Evolutionary conservation across 225 moss, liverwort and hornwort species (phyloP).

Genomic region (Thuidium tamariscinum): DNA sequence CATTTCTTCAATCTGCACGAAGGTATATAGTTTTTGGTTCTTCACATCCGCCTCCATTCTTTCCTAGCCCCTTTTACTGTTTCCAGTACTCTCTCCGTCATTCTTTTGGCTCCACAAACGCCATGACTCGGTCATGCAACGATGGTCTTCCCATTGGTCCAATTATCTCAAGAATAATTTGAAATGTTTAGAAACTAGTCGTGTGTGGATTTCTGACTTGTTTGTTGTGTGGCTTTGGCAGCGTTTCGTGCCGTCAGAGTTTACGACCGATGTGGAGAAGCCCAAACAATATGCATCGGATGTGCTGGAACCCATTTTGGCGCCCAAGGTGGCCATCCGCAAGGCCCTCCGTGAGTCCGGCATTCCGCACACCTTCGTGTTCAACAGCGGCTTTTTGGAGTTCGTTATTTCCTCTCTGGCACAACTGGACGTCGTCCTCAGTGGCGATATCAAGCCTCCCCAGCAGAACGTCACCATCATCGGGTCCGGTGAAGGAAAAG

Average conservation of each 20-base stretch:
- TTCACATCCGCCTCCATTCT: background rate
- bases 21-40: background rate
- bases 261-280: background rate
- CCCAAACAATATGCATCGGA: background rate
- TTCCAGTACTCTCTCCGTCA: background rate
- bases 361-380: background rate
- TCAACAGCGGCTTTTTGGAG: background rate
- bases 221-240: background rate
- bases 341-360: background rate
- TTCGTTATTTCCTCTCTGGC: background rate
- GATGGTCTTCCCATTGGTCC: background rate
- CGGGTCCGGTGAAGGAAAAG: background rate
- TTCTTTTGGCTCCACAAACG: background rate
- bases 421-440: background rate
- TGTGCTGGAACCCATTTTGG: background rate
- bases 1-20: background rate
- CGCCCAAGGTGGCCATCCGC: background rate
- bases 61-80: background rate
- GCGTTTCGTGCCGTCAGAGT: constrained; percentile 15
- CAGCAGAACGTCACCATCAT: constrained; percentile 1
- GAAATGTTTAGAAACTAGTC: background rate
- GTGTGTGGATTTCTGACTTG: background rate
- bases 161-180: background rate
- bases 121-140: background rate
- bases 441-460: background rate